A percentile compares a stretch with the other conserved stretches of the same genome.
Conservation (phyloP, 2,329 filamentous ascomycete genomes). For the Stachybotrys echinatus region DNA sequence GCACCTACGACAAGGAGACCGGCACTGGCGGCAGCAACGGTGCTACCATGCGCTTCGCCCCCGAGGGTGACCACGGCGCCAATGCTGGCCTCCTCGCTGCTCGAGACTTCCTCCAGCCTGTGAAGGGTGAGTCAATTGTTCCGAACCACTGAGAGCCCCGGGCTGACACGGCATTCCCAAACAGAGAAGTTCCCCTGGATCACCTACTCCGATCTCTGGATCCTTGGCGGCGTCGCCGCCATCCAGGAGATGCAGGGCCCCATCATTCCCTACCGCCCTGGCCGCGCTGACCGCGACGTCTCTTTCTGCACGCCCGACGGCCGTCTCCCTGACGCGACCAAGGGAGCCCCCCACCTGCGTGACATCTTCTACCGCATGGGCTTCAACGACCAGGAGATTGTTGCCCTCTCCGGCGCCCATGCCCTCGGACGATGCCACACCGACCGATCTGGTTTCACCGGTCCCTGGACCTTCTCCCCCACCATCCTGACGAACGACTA, state of each 20-base stretch:
- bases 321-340: slow-evolving; percentile 71
- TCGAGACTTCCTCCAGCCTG: slow-evolving; percentile 86
- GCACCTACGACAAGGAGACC: slow-evolving; percentile 86
- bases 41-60: slow-evolving; percentile 92
- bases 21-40: slow-evolving; percentile 91
- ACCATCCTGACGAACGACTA: slow-evolving; percentile 94
- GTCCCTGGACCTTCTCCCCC: slow-evolving; percentile 89
- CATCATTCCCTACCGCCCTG: slow-evolving; percentile 80
- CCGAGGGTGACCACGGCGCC: slow-evolving; percentile 85
- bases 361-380: slow-evolving; percentile 96
- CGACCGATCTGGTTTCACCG: slow-evolving; percentile 81
- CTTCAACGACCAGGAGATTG: slow-evolving; percentile 95
- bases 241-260: slow-evolving; percentile 96
- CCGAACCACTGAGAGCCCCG: not conserved
- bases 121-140: slow-evolving; percentile 61
- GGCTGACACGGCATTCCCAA: not conserved
- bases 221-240: slow-evolving; percentile 75
- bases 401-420: slow-evolving; percentile 81
- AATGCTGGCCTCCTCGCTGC: slow-evolving; percentile 86
- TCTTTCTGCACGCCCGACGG: slow-evolving; percentile 90
- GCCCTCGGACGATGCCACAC: slow-evolving; percentile 86
- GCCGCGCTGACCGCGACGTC: slow-evolving; percentile 73
- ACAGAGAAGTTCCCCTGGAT: slow-evolving; percentile 83
- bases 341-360: slow-evolving; percentile 78
- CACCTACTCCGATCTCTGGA: slow-evolving; percentile 95